Percentiles rank a stretch among this genome's conserved stretches.
These are phyloP conservation scores for Neurospora tetraspora DNA, from an alignment of 495 filamentous ascomycete species.

Conservation along the genomic window DNA sequence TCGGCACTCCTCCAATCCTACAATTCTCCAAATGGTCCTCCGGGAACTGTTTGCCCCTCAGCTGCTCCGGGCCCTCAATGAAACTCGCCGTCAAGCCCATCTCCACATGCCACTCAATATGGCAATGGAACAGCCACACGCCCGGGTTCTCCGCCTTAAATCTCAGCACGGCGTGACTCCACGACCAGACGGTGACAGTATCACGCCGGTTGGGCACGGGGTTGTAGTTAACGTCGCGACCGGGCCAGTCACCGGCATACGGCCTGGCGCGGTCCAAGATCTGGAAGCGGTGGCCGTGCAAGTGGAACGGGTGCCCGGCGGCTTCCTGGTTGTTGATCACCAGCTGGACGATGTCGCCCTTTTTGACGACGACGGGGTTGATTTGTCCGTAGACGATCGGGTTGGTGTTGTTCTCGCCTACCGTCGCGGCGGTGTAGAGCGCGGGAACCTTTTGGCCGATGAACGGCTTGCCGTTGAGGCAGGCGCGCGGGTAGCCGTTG, in stretches of 20 bases:
- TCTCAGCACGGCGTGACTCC: constrained; percentile 47
- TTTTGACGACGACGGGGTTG: constrained; percentile 53
- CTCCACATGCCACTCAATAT: constrained; percentile 72
- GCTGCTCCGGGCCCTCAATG: constrained; percentile 55
- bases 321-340: constrained; percentile 69
- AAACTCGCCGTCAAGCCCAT: constrained; percentile 62
- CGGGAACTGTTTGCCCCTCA: constrained; percentile 54
- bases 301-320: constrained; percentile 45
- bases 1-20: constrained; percentile 36
- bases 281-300: constrained; percentile 76
- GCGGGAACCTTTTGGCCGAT: constrained; percentile 66
- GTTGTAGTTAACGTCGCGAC: constrained; percentile 31
- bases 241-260: constrained; percentile 29
- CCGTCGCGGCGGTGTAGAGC: constrained; percentile 61
- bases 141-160: constrained; percentile 62
- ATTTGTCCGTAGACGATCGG: constrained; percentile 65
- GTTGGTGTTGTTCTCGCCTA: constrained; percentile 51
- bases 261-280: constrained; percentile 43
- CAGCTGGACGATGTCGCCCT: constrained; percentile 63
- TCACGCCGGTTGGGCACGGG: constrained; percentile 41
- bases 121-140: constrained; percentile 74
- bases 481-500: constrained; percentile 59
- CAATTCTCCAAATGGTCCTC: constrained; percentile 51
- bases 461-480: constrained; percentile 70
- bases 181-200: constrained; percentile 42